These are phyloP conservation scores for Syzygium aromaticum DNA, from an alignment of 345 rosid species.

Conservation along the genomic window DNA sequence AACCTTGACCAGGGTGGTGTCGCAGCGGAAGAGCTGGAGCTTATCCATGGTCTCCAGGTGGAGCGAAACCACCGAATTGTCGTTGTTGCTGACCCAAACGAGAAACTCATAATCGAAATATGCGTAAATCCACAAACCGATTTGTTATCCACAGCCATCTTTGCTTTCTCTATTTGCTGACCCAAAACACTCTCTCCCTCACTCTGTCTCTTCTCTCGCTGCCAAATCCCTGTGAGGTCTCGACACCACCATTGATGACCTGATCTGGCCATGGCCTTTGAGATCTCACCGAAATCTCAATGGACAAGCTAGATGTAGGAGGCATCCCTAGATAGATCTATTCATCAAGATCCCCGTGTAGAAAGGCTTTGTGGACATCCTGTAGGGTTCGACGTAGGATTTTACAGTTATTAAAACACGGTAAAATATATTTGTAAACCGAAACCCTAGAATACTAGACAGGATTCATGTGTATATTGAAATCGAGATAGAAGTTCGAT, in stretches of 20 bases:
- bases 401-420: no score
- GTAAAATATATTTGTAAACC: no score
- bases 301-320: no score
- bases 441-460: no score
- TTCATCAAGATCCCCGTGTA: no score
- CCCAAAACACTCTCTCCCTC: not conserved
- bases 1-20: slow-evolving; percentile 88
- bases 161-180: not conserved
- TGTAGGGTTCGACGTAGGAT: no score
- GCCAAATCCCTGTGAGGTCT: not conserved
- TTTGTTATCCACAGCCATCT: not conserved
- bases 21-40: slow-evolving; percentile 96
- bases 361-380: no score
- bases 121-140: no score
- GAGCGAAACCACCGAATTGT: slow-evolving; percentile 84
- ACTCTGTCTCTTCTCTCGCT: not conserved
- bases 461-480: no score
- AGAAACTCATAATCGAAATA: no score
- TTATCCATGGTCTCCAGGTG: slow-evolving; percentile 94
- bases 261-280: not conserved
- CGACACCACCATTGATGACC: not conserved
- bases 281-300: not conserved
- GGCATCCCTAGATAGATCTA: no score
- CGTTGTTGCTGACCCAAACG: slow-evolving; percentile 50
- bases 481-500: no score